Evolutionary conservation across 1,284 basidiomycete species (phyloP).

Genomic region (Afroboletus lepidellus): DNA sequence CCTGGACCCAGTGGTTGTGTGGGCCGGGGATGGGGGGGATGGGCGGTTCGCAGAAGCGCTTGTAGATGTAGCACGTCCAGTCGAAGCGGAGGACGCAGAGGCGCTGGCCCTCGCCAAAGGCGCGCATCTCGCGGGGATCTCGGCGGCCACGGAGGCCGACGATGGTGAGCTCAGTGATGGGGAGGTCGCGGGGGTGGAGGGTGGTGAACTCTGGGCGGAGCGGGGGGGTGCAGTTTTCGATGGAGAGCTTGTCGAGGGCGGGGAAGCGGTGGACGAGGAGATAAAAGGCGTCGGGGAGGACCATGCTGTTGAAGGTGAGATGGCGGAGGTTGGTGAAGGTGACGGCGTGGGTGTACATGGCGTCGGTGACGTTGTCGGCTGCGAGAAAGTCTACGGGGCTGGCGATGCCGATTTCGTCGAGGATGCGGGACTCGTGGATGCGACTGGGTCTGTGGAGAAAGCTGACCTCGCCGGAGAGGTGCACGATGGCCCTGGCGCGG

Average conservation of each 20-base stretch:
- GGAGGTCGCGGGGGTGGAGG: conserved; percentile 33
- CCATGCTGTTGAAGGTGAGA: conserved; percentile 35
- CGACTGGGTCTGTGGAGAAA: conserved; percentile 16
- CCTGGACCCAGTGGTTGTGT: conserved; percentile 16
- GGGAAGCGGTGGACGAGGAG: conserved; percentile 35
- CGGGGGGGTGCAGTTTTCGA: conserved; percentile 38
- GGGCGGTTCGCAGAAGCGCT: conserved; percentile 24
- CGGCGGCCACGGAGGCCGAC: conserved; percentile 25
- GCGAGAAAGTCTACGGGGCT: conserved; percentile 30
- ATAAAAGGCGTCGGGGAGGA: conserved; percentile 36
- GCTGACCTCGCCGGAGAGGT: conserved; percentile 16
- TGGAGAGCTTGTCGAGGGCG: conserved; percentile 32
- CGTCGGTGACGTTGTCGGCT: conserved; percentile 21
- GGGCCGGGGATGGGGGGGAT: background rate
- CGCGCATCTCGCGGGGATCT: conserved; percentile 22
- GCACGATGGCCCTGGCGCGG: conserved; percentile 24
- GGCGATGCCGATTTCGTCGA: conserved; percentile 25
- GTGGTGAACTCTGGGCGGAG: conserved; percentile 12
- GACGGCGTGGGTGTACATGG: conserved; percentile 30
- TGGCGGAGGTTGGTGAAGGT: conserved; percentile 35
- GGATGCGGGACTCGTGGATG: conserved; percentile 25
- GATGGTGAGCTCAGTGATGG: conserved; percentile 40
- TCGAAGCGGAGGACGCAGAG: conserved; percentile 40
- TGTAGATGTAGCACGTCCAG: conserved; percentile 39
- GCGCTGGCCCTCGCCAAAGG: conserved; percentile 32